Conservation (phyloP, 2,329 filamentous ascomycete species). For the Monilinia laxa region DNA sequence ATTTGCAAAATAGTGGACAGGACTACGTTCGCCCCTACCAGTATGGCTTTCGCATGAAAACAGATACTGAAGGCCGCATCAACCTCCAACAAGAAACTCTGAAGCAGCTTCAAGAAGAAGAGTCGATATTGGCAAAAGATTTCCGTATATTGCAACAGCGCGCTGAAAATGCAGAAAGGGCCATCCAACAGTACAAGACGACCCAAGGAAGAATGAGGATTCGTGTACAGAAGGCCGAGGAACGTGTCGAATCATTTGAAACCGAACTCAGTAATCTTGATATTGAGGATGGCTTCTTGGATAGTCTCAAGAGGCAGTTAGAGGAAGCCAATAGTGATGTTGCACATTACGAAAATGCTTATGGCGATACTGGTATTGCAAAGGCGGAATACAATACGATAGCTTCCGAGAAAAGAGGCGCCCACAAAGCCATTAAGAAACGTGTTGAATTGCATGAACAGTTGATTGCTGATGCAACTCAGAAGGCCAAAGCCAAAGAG, state of each 20-base stretch:
- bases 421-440: slow-evolving; percentile 44
- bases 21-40: slow-evolving; percentile 46
- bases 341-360: slow-evolving; percentile 54
- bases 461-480: slow-evolving; percentile 55
- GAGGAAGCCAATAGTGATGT: slow-evolving; percentile 49
- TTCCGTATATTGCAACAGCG: slow-evolving; percentile 44
- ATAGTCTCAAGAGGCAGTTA: slow-evolving; percentile 58
- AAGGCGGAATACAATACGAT: slow-evolving; percentile 51
- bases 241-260: slow-evolving; percentile 52
- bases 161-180: slow-evolving; percentile 50
- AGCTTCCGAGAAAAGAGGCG: slow-evolving; percentile 40
- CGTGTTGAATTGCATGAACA: slow-evolving; percentile 41
- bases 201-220: slow-evolving; percentile 51
- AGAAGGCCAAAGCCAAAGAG: slow-evolving; percentile 51
- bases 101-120: slow-evolving; percentile 55
- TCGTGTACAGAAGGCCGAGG: slow-evolving; percentile 58
- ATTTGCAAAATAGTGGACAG: slow-evolving; percentile 45
- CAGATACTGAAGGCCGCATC: slow-evolving; percentile 69
- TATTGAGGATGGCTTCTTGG: slow-evolving; percentile 66
- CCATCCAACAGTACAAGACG: slow-evolving; percentile 51
- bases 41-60: slow-evolving; percentile 68
- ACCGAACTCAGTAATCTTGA: slow-evolving; percentile 65
- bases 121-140: slow-evolving; percentile 47
- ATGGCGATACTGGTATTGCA: slow-evolving; percentile 51
- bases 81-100: slow-evolving; percentile 50